Evolutionary conservation across 495 filamentous ascomycete species (phyloP), one percentile per base, ranked within the genome.

Genomic region (Daldinia concentrica): DNA sequence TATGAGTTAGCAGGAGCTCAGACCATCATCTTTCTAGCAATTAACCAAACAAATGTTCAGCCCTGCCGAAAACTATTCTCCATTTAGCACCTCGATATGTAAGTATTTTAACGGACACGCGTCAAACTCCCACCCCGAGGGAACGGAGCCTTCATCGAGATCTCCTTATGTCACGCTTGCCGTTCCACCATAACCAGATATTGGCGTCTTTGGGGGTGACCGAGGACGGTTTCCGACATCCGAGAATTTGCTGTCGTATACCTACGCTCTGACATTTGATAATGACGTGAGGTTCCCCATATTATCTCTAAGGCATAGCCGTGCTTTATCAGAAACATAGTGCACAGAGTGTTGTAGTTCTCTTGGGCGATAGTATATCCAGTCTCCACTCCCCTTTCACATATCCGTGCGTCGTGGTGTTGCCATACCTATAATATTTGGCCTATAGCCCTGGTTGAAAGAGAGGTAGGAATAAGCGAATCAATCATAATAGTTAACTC

Each of bases 1-100:
- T 60, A 54, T 61, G 19, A 62, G 14, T 45, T 62, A 45, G 54
- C 41, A 27, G 22, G 58, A 69, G 71, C 71, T 73, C 71, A 73
- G 71, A 73, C 71, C 71, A 73, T 32, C 34, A 69, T 15, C 54
- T 64, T 48, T 63, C 30, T 56, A 61, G 48, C 9, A 30, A 37
- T 24, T 6, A 27, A 43, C 55, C 48, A 64, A 64, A 65, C 27
- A 30, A 26, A 57, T 57, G 34, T 22, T 26, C 58, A 68, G 39
- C 36, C 57, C 56, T 56, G 19, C 34, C 11, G 68, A 19, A 58
- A 48, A 65, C 36, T 60, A 17, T 39, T 62, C 45, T 39, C 37
- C 36, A 45, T 39, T 37, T 37, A 37, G 45, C 43, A 54, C 17
- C 17, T 29, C 11, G 50, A n/a, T 6, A 54, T 1, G 12, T 54